phyloP scores from a whole-genome alignment of 495 filamentous ascomycete genomes.

The Penicillium maclennaniae region DNA sequence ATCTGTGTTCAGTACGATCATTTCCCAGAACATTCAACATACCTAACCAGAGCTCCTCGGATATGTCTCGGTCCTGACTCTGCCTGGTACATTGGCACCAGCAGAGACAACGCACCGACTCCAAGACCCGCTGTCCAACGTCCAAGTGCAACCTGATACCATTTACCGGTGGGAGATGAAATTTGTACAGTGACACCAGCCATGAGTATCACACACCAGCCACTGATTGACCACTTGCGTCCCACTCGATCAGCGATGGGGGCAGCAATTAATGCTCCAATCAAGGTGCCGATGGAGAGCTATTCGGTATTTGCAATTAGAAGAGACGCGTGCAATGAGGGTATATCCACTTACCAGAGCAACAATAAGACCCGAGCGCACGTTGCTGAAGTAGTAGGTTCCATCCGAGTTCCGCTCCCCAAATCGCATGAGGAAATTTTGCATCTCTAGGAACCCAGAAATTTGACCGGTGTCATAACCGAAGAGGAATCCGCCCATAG shows the following conservation, averaged over 20 bases:
- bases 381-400: conserved; percentile 40
- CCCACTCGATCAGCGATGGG: conserved; percentile 50
- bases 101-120: conserved; percentile 62
- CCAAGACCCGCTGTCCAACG: conserved; percentile 59
- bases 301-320: background rate
- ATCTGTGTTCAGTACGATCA: background rate
- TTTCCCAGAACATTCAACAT: conserved; percentile 2
- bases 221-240: conserved; percentile 47
- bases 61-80: conserved; percentile 62
- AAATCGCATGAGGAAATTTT: conserved; percentile 40
- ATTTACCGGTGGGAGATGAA: conserved; percentile 46
- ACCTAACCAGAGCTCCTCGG: conserved; percentile 60
- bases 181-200: conserved; percentile 65
- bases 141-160: conserved; percentile 51
- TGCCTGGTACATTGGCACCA: conserved; percentile 69
- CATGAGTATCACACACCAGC: conserved; percentile 55
- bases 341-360: conserved; percentile 26
- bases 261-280: conserved; percentile 60
- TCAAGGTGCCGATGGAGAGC: conserved; percentile 61
- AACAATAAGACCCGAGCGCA: conserved; percentile 48
- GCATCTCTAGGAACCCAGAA: conserved; percentile 55
- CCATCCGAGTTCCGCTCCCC: conserved; percentile 21
- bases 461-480: conserved; percentile 45
- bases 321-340: background rate
- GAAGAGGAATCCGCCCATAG: conserved; percentile 63